Percentiles rank a stretch among this genome's conserved stretches.
Conservation (phyloP, 495 filamentous ascomycete species). For the Aspergillus sparsus region DNA sequence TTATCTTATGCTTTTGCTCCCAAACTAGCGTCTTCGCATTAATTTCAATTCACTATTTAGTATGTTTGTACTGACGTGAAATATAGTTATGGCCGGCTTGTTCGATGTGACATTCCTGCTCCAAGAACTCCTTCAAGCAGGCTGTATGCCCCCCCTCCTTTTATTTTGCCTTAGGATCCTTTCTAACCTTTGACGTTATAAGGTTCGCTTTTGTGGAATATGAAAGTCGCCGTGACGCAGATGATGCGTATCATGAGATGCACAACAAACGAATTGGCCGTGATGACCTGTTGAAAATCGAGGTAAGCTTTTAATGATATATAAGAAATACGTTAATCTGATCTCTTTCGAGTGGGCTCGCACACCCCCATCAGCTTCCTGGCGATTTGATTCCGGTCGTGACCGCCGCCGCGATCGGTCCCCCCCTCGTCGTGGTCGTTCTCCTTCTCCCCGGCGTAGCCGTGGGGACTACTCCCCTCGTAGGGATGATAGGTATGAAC, state of each 20-base stretch:
- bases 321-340: slow-evolving; percentile 4
- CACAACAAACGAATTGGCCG: slow-evolving; percentile 98
- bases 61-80: slow-evolving; percentile 6
- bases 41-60: slow-evolving; percentile 13
- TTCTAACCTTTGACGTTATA: slow-evolving; percentile 23
- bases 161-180: background rate
- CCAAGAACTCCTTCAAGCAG: slow-evolving; percentile 88
- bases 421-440: slow-evolving; percentile 76
- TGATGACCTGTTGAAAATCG: slow-evolving; percentile 96
- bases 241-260: slow-evolving; percentile 99
- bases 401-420: slow-evolving; percentile 72
- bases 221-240: slow-evolving; percentile 96
- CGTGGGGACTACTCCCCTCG: slow-evolving; percentile 86
- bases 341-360: slow-evolving; percentile 78
- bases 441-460: slow-evolving; percentile 73
- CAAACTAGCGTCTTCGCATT: background rate
- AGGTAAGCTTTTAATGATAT: slow-evolving; percentile 58
- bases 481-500: slow-evolving; percentile 85
- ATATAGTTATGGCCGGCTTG: slow-evolving; percentile 90
- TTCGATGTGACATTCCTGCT: slow-evolving; percentile 98
- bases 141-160: slow-evolving; percentile 66
- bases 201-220: slow-evolving; percentile 99
- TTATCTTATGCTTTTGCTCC: background rate
- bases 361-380: slow-evolving; percentile 96
- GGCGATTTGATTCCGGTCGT: slow-evolving; percentile 92